A percentile compares a stretch with the other conserved stretches of the same genome.
Conservation (phyloP, 1,284 basidiomycete species). For the Singerocomus inundabilis region DNA sequence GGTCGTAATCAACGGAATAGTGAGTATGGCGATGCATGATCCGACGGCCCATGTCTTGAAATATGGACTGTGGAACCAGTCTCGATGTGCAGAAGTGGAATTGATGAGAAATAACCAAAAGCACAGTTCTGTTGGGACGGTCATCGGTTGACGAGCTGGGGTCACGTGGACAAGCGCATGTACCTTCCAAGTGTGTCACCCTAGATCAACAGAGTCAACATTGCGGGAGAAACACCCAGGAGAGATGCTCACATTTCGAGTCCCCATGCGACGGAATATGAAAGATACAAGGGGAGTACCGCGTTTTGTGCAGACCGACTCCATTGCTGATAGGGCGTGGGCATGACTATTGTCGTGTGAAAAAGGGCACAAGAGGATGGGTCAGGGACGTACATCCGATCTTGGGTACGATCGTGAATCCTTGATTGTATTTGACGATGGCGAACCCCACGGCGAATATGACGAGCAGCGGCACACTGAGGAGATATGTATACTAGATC, state of each 20-base stretch:
- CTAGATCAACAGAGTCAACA: slow-evolving; percentile 36
- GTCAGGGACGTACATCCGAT: slow-evolving; percentile 48
- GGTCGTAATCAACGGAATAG: slow-evolving; percentile 67
- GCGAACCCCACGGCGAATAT: slow-evolving; percentile 61
- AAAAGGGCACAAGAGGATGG: neutral
- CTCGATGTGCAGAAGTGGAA: slow-evolving; percentile 53
- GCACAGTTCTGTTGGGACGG: slow-evolving; percentile 59
- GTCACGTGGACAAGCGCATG: neutral
- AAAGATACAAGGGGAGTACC: slow-evolving; percentile 61
- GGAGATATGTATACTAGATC: slow-evolving; percentile 68
- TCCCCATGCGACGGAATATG: slow-evolving; percentile 64
- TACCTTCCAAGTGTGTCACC: slow-evolving; percentile 77
- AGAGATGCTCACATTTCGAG: slow-evolving; percentile 61
- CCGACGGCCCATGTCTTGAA: slow-evolving; percentile 70
- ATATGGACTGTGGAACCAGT: slow-evolving; percentile 74
- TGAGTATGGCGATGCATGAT: slow-evolving; percentile 55
- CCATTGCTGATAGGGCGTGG: slow-evolving; percentile 64
- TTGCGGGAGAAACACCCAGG: neutral
- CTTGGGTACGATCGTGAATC: slow-evolving; percentile 47
- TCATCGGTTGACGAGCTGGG: slow-evolving; percentile 9
- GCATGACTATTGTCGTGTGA: slow-evolving; percentile 48
- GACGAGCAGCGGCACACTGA: slow-evolving; percentile 59
- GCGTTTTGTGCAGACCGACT: slow-evolving; percentile 40
- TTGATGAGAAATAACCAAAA: slow-evolving; percentile 81
- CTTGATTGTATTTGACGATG: slow-evolving; percentile 68